Evolutionary conservation across 2,329 filamentous ascomycete genomes (phyloP).

Genomic region (Onygenales sp.): DNA sequence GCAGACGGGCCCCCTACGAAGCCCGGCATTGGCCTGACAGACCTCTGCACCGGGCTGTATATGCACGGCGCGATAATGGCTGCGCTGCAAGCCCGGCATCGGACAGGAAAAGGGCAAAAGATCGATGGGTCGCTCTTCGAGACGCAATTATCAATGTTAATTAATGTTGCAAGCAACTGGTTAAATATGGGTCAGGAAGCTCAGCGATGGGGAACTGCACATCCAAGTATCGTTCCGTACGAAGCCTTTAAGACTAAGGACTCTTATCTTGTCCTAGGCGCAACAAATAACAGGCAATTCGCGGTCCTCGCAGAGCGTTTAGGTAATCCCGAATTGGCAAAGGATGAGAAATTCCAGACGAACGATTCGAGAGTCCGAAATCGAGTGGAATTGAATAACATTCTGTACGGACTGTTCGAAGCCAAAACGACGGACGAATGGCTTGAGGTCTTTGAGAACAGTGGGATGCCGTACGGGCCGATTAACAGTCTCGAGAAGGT

Average conservation of each 20-base stretch:
- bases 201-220: conserved; percentile 36
- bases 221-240: conserved; percentile 41
- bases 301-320: conserved; percentile 54
- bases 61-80: conserved; percentile 37
- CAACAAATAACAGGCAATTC: conserved; percentile 64
- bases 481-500: conserved; percentile 38
- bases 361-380: conserved; percentile 54
- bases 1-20: conserved; percentile 30
- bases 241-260: conserved; percentile 56
- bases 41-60: conserved; percentile 38
- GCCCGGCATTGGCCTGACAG: conserved; percentile 35
- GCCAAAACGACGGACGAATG: conserved; percentile 32
- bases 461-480: conserved; percentile 37
- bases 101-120: conserved; percentile 32
- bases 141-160: conserved; percentile 30
- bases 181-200: conserved; percentile 33
- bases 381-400: conserved; percentile 25
- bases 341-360: conserved; percentile 48
- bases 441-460: conserved; percentile 31
- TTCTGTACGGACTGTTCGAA: conserved; percentile 26
- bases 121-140: conserved; percentile 40
- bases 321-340: conserved; percentile 50
- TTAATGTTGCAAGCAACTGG: conserved; percentile 34
- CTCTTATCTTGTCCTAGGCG: conserved; percentile 60
- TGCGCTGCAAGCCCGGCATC: conserved; percentile 29